These are phyloP conservation scores for Hypoxylon fuscum DNA, from an alignment of 495 filamentous ascomycete genomes.

Conservation along the genomic window DNA sequence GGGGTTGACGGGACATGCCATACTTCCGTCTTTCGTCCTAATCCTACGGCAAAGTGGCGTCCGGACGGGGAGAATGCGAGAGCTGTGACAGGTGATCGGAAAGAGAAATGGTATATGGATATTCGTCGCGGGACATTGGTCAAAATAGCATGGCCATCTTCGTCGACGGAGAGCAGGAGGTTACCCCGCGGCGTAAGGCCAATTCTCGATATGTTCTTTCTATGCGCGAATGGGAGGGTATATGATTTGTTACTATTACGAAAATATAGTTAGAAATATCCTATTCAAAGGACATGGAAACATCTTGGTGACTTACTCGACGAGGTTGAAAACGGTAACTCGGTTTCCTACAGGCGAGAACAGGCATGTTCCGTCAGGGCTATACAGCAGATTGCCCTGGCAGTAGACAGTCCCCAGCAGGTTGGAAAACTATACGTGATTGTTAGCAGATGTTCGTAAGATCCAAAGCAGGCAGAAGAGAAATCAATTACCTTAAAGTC, in stretches of 20 bases:
- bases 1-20: conserved; percentile 95
- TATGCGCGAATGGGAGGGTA: conserved; percentile 92
- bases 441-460: conserved; percentile 1
- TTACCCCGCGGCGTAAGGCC: conserved; percentile 90
- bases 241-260: conserved; percentile 86
- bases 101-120: conserved; percentile 91
- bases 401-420: conserved; percentile 96
- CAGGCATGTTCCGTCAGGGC: conserved; percentile 92
- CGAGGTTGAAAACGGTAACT: conserved; percentile 93
- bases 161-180: conserved; percentile 88
- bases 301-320: conserved; percentile 71
- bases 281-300: background rate
- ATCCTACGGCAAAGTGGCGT: conserved; percentile 84
- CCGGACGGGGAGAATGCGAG: conserved; percentile 93
- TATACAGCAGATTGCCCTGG: conserved; percentile 95
- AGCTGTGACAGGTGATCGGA: conserved; percentile 81
- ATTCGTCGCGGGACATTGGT: conserved; percentile 87
- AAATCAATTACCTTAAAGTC: conserved; percentile 79
- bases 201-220: conserved; percentile 88
- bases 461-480: background rate
- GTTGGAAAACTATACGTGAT: conserved; percentile 79
- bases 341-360: conserved; percentile 97
- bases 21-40: conserved; percentile 86
- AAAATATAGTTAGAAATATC: conserved; percentile 35
- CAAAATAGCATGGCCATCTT: conserved; percentile 92